phyloP scores from a whole-genome alignment of 495 filamentous ascomycete species.

The Aspergillus egyptiacus region DNA sequence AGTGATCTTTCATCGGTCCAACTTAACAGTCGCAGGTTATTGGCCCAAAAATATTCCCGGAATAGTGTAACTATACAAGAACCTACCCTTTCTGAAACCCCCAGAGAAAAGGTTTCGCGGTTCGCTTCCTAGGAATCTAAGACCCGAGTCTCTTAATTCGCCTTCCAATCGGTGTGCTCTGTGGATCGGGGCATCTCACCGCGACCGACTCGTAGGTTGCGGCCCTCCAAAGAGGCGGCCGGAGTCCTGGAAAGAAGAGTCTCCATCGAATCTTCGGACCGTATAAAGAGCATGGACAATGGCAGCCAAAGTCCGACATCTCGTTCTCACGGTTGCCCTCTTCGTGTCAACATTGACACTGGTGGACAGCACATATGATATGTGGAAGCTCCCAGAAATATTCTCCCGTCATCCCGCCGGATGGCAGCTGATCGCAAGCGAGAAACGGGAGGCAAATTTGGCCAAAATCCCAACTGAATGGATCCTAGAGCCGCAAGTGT shows the following conservation, averaged over 20 bases:
- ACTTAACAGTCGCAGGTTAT: not conserved
- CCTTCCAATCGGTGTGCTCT: conserved; percentile 1
- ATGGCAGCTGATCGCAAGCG: conserved; percentile 3
- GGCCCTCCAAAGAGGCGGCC: conserved; percentile 1
- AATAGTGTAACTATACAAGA: conserved; percentile 1
- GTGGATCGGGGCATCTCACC: conserved; percentile 1
- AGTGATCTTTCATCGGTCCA: conserved; percentile 7
- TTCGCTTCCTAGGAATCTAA: conserved; percentile 1
- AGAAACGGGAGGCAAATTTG: not conserved
- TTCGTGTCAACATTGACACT: conserved; percentile 1
- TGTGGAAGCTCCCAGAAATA: conserved; percentile 4
- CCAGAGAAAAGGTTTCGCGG: conserved; percentile 3
- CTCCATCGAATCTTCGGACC: not conserved
- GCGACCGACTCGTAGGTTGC: not conserved
- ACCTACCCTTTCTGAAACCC: conserved; percentile 1
- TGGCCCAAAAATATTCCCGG: conserved; percentile 2
- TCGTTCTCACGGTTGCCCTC: conserved; percentile 1
- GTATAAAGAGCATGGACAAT: conserved; percentile 2
- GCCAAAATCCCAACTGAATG: conserved; percentile 8
- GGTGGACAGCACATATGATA: conserved; percentile 4
- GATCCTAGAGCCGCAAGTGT: conserved; percentile 5
- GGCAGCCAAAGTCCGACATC: not conserved
- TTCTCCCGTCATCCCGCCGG: not conserved
- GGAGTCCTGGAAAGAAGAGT: not conserved
- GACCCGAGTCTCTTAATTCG: conserved; percentile 3